Conservation (phyloP, 805 yeast genomes). For the Ogataea ganodermae region DNA sequence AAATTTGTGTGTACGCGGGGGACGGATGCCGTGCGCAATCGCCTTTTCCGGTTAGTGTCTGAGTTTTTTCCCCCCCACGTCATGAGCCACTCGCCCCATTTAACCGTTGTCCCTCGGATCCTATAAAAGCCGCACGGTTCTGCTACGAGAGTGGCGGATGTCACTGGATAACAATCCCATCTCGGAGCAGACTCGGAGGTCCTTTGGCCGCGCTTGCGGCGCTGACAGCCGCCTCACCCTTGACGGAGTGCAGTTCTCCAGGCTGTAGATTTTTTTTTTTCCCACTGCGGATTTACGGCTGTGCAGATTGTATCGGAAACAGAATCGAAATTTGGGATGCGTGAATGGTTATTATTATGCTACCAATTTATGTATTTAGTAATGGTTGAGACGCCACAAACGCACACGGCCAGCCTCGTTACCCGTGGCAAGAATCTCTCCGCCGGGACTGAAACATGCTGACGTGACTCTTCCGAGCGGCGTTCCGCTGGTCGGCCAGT, state of each 20-base stretch:
- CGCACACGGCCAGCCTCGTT: conserved; percentile 90
- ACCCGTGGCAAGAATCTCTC: conserved; percentile 84
- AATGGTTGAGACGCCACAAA: conserved; percentile 86
- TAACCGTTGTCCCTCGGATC: background rate
- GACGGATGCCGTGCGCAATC: background rate
- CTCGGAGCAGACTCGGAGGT: background rate
- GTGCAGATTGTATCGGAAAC: background rate
- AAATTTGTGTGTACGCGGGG: background rate
- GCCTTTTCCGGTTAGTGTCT: background rate
- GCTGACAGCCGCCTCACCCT: too few relatives aligned
- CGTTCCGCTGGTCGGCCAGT: conserved; percentile 98
- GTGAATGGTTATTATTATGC: background rate
- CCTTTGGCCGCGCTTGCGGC: background rate
- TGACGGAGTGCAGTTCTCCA: conserved; percentile 7
- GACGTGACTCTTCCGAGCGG: conserved; percentile 93
- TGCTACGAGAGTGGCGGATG: background rate
- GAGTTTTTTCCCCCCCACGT: background rate
- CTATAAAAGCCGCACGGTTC: conserved; percentile 4
- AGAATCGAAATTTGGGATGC: background rate
- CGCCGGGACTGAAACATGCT: conserved; percentile 74
- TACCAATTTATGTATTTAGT: conserved; percentile 35
- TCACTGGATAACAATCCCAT: background rate
- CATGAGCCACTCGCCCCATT: background rate
- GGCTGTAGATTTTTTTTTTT: background rate
- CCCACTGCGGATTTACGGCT: too few relatives aligned